Base-by-base conservation (phyloP, 768 basidiomycete species). In the Mrakia gelida region DNA sequence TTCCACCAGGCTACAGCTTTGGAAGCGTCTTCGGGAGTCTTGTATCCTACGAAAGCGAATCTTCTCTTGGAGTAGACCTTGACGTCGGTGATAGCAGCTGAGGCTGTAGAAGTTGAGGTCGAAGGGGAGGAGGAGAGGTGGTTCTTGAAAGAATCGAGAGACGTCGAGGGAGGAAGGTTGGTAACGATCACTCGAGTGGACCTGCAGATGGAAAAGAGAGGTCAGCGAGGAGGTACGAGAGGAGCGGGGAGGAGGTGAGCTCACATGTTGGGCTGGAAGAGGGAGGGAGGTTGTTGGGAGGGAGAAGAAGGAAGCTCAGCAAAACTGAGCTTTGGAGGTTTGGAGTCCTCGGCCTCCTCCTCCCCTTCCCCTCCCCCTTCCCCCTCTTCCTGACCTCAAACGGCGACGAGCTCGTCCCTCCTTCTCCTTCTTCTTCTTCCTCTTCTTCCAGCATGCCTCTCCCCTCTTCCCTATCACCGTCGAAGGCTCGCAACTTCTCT, bases 1-100 rank as follows among this genome's bases (percentile, higher is more conserved):
- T 95, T 89, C 80, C 92, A 95, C 91, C 92, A 98, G 52, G 90
- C 88, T 82, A 88, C 89, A 0, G 92, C 95, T 7, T 87, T 86
- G 9, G 85, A 76, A 0, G 96, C 96, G 78, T 97, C 92, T 41
- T 88, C 86, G 43, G 91, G 87, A 0, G 90, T 88, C 85, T 92
- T 94, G 87, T 90, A 98, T 0, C 97, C 97, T 13, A 96, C 87
- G 82, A 98, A 99, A 0, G 92, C 97, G 83, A 99, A 95, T 49
- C 92, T 88, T 11, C 97, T 87, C 84, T 92, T 92, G 38, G 87
- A 87, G 5, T 93, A 89, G 72, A 98, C 88, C 83, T 92, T 92
- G 71, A 91, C 87, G 85, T 98, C 97, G 6, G 97, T 99, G 67
- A 97, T 87, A 1, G 87, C 89, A 30, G 71, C 61, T 4, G 78